A percentile compares a stretch with the other conserved stretches of the same genome.
phyloP scores from a whole-genome alignment of 129 eudicot genomes.

The Flaveria bidentis region DNA sequence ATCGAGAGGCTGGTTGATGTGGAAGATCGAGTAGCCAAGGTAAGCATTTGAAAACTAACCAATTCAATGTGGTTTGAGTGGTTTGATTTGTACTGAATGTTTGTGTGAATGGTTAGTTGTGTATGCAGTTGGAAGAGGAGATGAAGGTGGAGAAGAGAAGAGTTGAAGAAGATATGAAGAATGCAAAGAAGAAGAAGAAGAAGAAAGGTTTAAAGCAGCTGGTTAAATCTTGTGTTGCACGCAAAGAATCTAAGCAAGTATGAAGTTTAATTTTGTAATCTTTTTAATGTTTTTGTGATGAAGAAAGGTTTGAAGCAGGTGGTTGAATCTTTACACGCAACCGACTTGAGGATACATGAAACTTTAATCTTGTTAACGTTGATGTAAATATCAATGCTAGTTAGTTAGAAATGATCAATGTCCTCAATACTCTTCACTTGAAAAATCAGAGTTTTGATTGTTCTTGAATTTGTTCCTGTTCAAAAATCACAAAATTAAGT shows the following conservation, averaged over 20 bases:
- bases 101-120: conserved; percentile 34
- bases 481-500: background rate
- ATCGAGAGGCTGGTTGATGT: conserved; percentile 55
- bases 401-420: background rate
- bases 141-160: conserved; percentile 35
- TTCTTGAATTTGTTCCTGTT: conserved; percentile 71
- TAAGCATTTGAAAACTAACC: conserved; percentile 2
- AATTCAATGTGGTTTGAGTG: too few relatives aligned
- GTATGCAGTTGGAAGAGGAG: conserved; percentile 46
- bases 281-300: background rate
- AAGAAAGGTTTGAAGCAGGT: conserved; percentile 53
- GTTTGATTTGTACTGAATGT: too few relatives aligned
- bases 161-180: conserved; percentile 5
- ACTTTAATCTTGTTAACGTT: too few relatives aligned
- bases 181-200: conserved; percentile 1
- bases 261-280: background rate
- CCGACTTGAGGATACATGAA: background rate
- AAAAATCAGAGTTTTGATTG: conserved; percentile 49
- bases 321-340: conserved; percentile 45
- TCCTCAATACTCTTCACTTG: background rate
- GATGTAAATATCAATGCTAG: background rate
- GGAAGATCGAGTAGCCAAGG: conserved; percentile 75
- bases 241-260: conserved; percentile 6
- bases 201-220: conserved; percentile 53
- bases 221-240: conserved; percentile 56